Percentiles rank a stretch among this genome's conserved stretches.
Conservation (phyloP, 257 asterid species). For the Solanum microdontum region DNA sequence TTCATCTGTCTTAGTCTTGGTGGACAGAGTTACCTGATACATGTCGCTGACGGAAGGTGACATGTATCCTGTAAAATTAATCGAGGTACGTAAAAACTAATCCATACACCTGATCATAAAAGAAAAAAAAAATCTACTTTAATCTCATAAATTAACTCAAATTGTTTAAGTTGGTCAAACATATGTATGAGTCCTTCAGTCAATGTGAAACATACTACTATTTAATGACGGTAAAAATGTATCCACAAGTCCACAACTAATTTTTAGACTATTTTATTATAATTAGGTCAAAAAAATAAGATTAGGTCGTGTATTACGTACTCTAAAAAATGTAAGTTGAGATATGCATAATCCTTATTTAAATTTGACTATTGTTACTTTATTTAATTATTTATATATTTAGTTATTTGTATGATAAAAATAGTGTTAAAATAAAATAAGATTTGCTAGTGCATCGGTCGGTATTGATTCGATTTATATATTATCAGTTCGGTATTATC, state of each 20-base stretch:
- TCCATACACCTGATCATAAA: too few species aligned
- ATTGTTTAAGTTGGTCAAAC: neutral
- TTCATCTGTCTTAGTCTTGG: neutral
- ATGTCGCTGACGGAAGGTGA: fast-evolving
- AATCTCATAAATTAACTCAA: neutral
- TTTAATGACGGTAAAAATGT: neutral
- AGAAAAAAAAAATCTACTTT: neutral
- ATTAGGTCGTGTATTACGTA: neutral
- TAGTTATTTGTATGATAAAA: neutral
- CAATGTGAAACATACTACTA: neutral
- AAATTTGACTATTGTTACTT: neutral
- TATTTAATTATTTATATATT: neutral
- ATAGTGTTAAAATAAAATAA: neutral
- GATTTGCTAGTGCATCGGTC: neutral
- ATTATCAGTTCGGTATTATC: too few species aligned
- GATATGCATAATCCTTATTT: neutral
- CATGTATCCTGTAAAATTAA: too few species aligned
- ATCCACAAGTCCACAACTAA: neutral
- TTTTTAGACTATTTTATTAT: neutral
- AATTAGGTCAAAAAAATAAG: neutral
- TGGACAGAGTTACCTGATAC: fast-evolving
- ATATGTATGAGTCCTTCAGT: neutral
- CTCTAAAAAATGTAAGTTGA: neutral
- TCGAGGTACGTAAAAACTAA: too few species aligned
- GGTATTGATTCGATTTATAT: too few species aligned